These are phyloP conservation scores for Ilex paraguariensis DNA, from an alignment of 305 asterid species.

Conservation along the genomic window DNA sequence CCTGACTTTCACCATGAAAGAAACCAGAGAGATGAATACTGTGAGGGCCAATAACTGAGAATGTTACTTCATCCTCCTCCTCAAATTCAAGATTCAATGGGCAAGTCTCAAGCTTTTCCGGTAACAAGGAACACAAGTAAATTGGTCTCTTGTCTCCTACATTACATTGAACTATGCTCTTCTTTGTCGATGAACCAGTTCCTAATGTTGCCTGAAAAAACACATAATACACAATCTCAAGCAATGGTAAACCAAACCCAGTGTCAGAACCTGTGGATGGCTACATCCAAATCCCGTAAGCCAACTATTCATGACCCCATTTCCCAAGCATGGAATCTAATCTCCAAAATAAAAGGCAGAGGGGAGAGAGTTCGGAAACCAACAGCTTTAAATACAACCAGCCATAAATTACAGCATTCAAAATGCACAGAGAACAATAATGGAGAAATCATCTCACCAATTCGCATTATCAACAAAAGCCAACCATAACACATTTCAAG, in stretches of 20 bases:
- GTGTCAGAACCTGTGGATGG: background rate
- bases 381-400: background rate
- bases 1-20: conserved; percentile 52
- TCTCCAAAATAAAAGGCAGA: background rate
- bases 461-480: too few relatives aligned
- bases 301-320: too few relatives aligned
- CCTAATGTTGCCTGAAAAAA: conserved; percentile 76
- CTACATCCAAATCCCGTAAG: background rate
- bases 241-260: background rate
- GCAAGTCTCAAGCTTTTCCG: conserved; percentile 67
- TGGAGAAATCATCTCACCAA: too few relatives aligned
- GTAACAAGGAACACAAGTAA: conserved; percentile 64
- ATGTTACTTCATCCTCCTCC: conserved; percentile 74
- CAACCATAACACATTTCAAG: too few relatives aligned
- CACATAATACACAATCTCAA: conserved; percentile 6
- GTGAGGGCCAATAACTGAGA: conserved; percentile 63
- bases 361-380: background rate
- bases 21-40: conserved; percentile 82
- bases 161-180: conserved; percentile 61
- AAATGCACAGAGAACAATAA: too few relatives aligned
- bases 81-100: conserved; percentile 76
- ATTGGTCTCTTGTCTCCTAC: conserved; percentile 77
- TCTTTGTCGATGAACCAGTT: conserved; percentile 47
- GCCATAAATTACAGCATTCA: too few relatives aligned
- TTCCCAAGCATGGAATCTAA: background rate